Base-by-base conservation (phyloP, 1,284 basidiomycete genomes). In the Apiotrichum brassicae region DNA sequence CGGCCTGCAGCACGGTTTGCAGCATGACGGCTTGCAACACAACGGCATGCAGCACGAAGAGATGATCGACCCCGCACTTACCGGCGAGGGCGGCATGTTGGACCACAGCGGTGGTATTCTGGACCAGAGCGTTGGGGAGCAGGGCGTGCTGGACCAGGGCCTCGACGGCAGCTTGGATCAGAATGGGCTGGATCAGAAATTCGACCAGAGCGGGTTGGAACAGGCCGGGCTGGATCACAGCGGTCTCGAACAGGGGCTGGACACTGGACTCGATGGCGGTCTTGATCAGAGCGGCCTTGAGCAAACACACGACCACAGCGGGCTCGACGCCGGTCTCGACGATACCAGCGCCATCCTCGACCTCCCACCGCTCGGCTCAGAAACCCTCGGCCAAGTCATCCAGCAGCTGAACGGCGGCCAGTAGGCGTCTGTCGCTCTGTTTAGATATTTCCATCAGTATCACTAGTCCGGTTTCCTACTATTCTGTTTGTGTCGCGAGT, bases 41-140 rank as follows among this genome's bases (percentile, higher is more conserved):
- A n/a, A n/a, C n/a, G n/a, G n/a, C n/a, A n/a, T n/a, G n/a, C n/a
- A n/a, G n/a, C 37, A 41, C 34, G 34, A 49, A 18, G 47, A 53
- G 24, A 50, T 57, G 37, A 58, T 62, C 22, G 62, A 64, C 49
- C 62, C 62, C 6, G 56, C 60, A 4, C 48, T 64, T 20, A 56
- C 55, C 0, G 58, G 42, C 33, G 44, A 42, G 35, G 32, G 25
- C 11, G 23, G 33, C 12, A 16, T 18, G 33, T 20, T 37, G 7
- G 36, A 23, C 36, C 36, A 37, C 12, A 11, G n/a, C 11, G 33
- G 12, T 7, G 33, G 33, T 16, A n/a, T 34, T 13, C 33, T 34
- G n/a, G 33, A 34, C n/a, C 33, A 34, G 13, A 34, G n/a, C n/a
- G 28, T 7, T 14, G 8, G 7, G 8, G 28, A 30, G 9, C 33